Evolutionary conservation across 1,139 yeast genomes (phyloP).

Genomic region (Lipomyces yarrowii): DNA sequence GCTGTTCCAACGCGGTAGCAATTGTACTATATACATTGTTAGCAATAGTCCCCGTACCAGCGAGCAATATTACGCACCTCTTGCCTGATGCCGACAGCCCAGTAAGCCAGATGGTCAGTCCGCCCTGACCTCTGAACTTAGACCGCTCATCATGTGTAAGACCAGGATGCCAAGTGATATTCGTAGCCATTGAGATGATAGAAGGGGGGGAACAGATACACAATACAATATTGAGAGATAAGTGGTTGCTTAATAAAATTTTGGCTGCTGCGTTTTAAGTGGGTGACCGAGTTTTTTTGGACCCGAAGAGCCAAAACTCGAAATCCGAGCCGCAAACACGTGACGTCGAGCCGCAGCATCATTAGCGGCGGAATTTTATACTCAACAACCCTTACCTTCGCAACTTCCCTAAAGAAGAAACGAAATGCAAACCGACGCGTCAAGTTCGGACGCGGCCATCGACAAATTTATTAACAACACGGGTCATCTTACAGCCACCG

Average conservation of each 20-base stretch:
- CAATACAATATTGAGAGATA: neutral
- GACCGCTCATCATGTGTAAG: constrained; percentile 81
- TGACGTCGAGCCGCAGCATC: neutral
- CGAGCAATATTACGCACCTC: constrained; percentile 41
- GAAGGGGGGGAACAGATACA: neutral
- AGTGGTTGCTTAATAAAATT: neutral
- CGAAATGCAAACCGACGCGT: too few relatives aligned
- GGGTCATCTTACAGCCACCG: too few relatives aligned
- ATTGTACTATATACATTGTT: constrained; percentile 57
- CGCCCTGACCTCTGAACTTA: constrained; percentile 71
- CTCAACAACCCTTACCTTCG: too few relatives aligned
- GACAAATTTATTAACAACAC: too few relatives aligned
- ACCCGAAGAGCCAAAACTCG: neutral
- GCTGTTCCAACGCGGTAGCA: constrained; percentile 91
- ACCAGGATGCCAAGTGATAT: constrained; percentile 94
- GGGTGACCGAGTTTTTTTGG: neutral
- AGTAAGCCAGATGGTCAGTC: constrained; percentile 92
- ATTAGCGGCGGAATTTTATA: too few relatives aligned
- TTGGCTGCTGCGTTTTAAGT: neutral
- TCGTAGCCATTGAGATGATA: constrained; percentile 73
- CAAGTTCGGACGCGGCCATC: too few relatives aligned
- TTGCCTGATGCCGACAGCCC: constrained; percentile 96
- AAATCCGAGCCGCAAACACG: neutral
- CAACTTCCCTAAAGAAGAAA: too few relatives aligned
- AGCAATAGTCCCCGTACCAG: neutral